These are phyloP conservation scores for Mercurialis annua DNA, from an alignment of 345 rosid species.

Conservation along the genomic window DNA sequence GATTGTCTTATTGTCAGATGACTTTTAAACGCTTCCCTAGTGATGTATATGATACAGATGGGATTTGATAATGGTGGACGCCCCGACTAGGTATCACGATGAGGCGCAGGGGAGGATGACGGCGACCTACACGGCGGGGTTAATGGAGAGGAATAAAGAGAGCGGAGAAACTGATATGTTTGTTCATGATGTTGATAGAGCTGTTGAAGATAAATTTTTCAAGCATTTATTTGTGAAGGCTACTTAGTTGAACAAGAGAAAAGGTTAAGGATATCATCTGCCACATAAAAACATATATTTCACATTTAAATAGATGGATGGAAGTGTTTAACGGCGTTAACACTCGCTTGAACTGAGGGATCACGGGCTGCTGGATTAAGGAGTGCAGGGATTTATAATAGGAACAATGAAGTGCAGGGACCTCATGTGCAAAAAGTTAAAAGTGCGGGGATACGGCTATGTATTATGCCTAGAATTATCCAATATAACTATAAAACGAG, in stretches of 20 bases:
- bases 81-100: slow-evolving; percentile 79
- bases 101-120: slow-evolving; percentile 88
- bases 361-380: no score
- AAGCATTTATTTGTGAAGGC: slow-evolving; percentile 61
- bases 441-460: no score
- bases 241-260: slow-evolving; percentile 70
- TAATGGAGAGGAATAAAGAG: slow-evolving; percentile 70
- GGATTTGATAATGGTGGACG: slow-evolving; percentile 96
- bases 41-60: slow-evolving; percentile 62
- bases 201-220: slow-evolving; percentile 76
- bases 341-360: no score
- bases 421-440: no score
- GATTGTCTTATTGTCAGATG: slow-evolving; percentile 55
- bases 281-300: no score
- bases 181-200: slow-evolving; percentile 81
- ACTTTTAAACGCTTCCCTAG: slow-evolving; percentile 63
- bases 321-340: no score
- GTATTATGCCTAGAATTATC: no score
- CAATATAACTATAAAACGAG: no score
- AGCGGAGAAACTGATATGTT: slow-evolving; percentile 71
- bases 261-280: slow-evolving; percentile 56
- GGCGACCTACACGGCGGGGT: slow-evolving; percentile 78
- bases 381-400: no score
- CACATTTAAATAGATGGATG: no score
- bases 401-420: no score